Base-by-base conservation (phyloP, 1,284 basidiomycete genomes). In the Boletellus dicymbophilus region DNA sequence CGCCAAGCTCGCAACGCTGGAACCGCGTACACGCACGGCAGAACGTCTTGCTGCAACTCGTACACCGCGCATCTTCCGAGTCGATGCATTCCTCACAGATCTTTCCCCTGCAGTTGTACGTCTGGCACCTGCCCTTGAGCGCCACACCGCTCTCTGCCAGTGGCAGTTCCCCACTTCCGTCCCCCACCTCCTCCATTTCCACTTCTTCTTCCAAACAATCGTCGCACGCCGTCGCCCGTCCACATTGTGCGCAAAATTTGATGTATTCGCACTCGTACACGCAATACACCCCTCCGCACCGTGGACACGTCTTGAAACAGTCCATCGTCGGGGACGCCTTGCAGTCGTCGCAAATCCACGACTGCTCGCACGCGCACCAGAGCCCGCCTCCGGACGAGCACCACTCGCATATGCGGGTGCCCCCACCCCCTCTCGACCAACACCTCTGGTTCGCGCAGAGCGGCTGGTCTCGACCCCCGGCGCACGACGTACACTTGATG, bases 301-400 rank as follows among this genome's bases (percentile, higher is more conserved):
- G 60, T 13, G 47, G 48, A 8, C 59, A 59, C 3, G 28, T 22
- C 37, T 51, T 56, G 52, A 61, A 49, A 40, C 47, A 33, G 26
- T 49, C 49, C 15, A 37, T 33, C 37, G 37, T 38, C 3, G 51
- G 21, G 18, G 49, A 45, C 2, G 44, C n/a, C 36, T 44, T 47
- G 53, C 61, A 65, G 47, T 63, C 50, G 36, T 61, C 61, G 34
- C 60, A 61, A 6, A 57, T 38, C 60, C 62, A 61, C 43, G 46
- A 45, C 27, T 48, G 45, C 36, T 59, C 46, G 53, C 62, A 61
- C 4, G 42, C 38, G 22, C 60, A 61, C 62, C 52, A 48, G 36
- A 63, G 47, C 12, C 58, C 58, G 2, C 44, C 56, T 16, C 25
- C 58, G 0, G 52, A 45, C 25, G 60, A 53, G 36, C 61, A 65